Conservation (phyloP, 2,329 filamentous ascomycete genomes). For the Aphanocladium album region DNA sequence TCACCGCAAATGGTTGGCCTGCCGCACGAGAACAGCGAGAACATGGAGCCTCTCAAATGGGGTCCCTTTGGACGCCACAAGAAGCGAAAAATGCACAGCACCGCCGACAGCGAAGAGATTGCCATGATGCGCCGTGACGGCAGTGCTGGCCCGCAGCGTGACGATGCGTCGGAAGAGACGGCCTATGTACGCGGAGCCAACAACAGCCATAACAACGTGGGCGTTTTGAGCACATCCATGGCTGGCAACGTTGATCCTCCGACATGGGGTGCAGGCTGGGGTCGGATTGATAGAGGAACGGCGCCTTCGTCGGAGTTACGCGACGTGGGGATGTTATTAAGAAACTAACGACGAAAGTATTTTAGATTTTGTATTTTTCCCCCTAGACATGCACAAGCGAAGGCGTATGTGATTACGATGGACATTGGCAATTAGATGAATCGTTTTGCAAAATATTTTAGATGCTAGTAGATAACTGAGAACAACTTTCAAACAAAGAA, state of each 20-base stretch:
- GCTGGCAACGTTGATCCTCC: constrained; percentile 15
- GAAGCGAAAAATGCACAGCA: constrained; percentile 2
- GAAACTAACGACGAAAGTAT: constrained; percentile 7
- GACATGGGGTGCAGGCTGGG: constrained; percentile 29
- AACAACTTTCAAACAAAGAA: too few relatives aligned
- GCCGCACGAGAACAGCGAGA: background rate
- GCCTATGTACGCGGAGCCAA: background rate
- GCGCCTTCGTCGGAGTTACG: constrained; percentile 24
- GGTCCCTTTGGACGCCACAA: background rate
- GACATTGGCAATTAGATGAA: too few relatives aligned
- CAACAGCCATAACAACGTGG: constrained; percentile 10
- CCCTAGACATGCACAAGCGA: background rate
- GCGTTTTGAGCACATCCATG: background rate
- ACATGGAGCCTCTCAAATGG: background rate
- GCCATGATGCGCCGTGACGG: constrained; percentile 10
- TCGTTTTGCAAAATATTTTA: too few relatives aligned
- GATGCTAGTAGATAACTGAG: too few relatives aligned
- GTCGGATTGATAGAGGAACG: constrained; percentile 25
- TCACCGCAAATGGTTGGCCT: constrained; percentile 24
- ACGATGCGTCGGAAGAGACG: constrained; percentile 7
- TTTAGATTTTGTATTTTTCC: constrained; percentile 9
- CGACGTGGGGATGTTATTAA: constrained; percentile 29
- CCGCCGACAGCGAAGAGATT: constrained; percentile 6
- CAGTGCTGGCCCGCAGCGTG: background rate
- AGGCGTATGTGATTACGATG: too few relatives aligned